phyloP scores from a whole-genome alignment of 371 early-diverging fungal genomes.

The Haplosporangium sp. region DNA sequence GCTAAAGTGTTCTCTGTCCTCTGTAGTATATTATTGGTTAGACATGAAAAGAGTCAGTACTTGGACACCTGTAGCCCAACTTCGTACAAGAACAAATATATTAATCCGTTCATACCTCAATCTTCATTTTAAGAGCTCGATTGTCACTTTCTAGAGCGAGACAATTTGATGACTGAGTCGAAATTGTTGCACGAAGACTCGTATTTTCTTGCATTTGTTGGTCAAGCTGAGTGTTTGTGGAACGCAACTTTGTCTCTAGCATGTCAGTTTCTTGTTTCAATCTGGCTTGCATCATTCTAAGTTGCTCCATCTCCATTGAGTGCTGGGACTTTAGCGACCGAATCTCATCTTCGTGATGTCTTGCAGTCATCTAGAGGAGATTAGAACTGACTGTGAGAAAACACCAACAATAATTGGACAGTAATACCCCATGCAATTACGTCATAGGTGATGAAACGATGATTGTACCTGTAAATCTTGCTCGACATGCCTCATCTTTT shows the following conservation, averaged over 20 bases:
- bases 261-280: slow-evolving; percentile 56
- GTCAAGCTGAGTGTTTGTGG: slow-evolving; percentile 32
- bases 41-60: not conserved
- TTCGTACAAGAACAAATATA: too few relatives aligned
- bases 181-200: slow-evolving; percentile 59
- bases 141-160: slow-evolving; percentile 62
- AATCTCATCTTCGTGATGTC: slow-evolving; percentile 63
- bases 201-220: slow-evolving; percentile 50
- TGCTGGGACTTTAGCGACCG: slow-evolving; percentile 57
- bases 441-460: not conserved
- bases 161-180: slow-evolving; percentile 61
- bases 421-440: not conserved
- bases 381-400: not conserved
- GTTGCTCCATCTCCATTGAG: slow-evolving; percentile 56
- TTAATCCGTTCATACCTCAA: slow-evolving; percentile 56
- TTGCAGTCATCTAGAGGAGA: slow-evolving; percentile 40
- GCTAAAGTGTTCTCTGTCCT: slow-evolving; percentile 59
- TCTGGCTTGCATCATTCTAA: slow-evolving; percentile 57
- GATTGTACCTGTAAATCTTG: slow-evolving; percentile 47
- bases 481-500: slow-evolving; percentile 64
- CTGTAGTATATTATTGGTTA: slow-evolving; percentile 15
- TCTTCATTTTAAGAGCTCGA: slow-evolving; percentile 57
- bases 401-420: not conserved
- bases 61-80: not conserved
- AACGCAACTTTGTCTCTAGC: slow-evolving; percentile 46